Base-by-base conservation (phyloP, 805 yeast genomes). In the Tetrapisispora phaffii region DNA sequence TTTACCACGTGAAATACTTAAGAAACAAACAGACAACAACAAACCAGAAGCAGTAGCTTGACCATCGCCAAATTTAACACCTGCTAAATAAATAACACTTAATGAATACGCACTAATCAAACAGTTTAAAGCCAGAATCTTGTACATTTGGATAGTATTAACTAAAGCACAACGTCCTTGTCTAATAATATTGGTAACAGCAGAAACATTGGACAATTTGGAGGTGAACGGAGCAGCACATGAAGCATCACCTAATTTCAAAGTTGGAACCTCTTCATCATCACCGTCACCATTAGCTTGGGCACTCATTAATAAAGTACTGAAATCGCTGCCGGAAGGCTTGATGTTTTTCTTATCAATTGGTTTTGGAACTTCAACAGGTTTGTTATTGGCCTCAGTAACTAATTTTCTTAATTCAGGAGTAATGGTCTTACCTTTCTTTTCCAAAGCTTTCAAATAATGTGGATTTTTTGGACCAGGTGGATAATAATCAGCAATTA, bases 201-300 rank as follows among this genome's bases (percentile, higher is more conserved):
- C 82, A 45, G 89, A 77, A 28, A 93, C 98, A 59, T 83, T 85
- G 22, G 96, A 79, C 52, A 93, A 76, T 63, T 93, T 93, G 21
- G 97, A 89, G 17, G 98, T 93, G 66, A 93, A 87, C 39, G 98
- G 98, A 29, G 98, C 98, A 45, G 98, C 98, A 58, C 94, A 96
- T 21, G 97, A 89, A 13, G 98, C 98, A 69, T 93, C 98, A 57
- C 98, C 98, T 45, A 93, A 73, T 66, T 93, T 93, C 70, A 93
- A 76, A 39, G 83, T 79, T 47, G 98, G 98, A 0, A 94, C 95
- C 54, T 90, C 97, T 28, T 63, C 73, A 41, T 76, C 82, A 28
- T 79, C 85, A 35, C 50, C 57, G 31, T 52, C 60, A 36, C 50
- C 58, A 31, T 50, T 68, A 41, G 53, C 54, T 34, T 54, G 48